phyloP scores from a whole-genome alignment of 108 stramenopile genomes.

The Skeletonema menzelii region DNA sequence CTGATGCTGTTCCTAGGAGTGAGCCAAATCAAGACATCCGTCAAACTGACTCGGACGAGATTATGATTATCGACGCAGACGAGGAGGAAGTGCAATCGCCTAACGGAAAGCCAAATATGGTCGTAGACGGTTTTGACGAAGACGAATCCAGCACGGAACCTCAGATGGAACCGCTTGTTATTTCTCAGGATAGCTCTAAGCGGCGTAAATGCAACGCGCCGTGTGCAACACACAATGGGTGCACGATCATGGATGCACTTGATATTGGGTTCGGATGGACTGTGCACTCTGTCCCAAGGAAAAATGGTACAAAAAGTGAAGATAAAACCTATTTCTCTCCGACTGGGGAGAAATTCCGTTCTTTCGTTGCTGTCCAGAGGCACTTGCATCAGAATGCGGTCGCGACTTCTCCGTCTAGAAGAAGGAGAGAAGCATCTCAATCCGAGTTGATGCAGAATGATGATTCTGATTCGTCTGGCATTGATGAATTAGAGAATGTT shows the following conservation, averaged over 20 bases:
- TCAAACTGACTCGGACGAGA: background rate
- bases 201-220: background rate
- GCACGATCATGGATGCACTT: background rate
- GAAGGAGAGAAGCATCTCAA: background rate
- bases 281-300: background rate
- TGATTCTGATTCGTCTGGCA: background rate
- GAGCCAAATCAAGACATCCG: background rate
- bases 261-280: constrained; percentile 1
- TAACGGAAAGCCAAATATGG: background rate
- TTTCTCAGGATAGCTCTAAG: background rate
- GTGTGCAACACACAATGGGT: background rate
- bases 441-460: background rate
- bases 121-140: background rate
- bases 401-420: background rate
- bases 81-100: background rate
- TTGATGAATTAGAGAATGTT: background rate
- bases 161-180: background rate
- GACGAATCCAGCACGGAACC: background rate
- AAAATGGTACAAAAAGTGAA: background rate
- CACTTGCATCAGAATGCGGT: background rate
- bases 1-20: background rate
- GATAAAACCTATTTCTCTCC: background rate
- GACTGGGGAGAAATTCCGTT: constrained; percentile 4
- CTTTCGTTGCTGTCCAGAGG: background rate
- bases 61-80: background rate